Percentiles rank a stretch among this genome's conserved stretches.
These are phyloP conservation scores for Fusarium dimerum DNA, from an alignment of 2,329 filamentous ascomycete genomes.

Conservation along the genomic window DNA sequence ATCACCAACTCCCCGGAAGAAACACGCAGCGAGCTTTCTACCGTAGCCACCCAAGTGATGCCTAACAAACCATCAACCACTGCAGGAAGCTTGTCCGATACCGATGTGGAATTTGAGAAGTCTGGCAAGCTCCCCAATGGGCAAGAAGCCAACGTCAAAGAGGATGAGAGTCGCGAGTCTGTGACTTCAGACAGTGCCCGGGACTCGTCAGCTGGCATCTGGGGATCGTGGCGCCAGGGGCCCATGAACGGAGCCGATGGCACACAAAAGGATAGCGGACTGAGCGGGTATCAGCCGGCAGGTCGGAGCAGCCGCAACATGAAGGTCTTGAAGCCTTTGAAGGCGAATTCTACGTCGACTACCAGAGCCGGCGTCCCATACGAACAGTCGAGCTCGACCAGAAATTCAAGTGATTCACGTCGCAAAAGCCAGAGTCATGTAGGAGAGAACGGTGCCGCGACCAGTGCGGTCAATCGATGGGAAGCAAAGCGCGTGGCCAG, in stretches of 20 bases:
- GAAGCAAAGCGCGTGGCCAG: constrained; percentile 54
- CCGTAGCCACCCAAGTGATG: constrained; percentile 37
- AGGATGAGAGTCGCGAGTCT: constrained; percentile 19
- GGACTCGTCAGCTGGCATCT: constrained; percentile 59
- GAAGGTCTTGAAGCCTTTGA: constrained; percentile 85
- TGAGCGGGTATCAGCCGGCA: constrained; percentile 71
- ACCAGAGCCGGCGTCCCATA: constrained; percentile 51
- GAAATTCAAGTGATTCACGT: constrained; percentile 50
- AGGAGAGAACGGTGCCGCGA: constrained; percentile 29
- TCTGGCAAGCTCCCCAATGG: constrained; percentile 23
- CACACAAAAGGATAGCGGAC: constrained; percentile 51
- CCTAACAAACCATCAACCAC: constrained; percentile 35
- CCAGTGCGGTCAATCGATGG: constrained; percentile 45
- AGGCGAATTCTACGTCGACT: constrained; percentile 57
- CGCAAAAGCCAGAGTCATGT: constrained; percentile 53
- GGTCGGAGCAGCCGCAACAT: constrained; percentile 68
- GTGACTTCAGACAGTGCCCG: constrained; percentile 40
- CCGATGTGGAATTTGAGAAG: constrained; percentile 46
- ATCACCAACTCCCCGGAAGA: constrained; percentile 24
- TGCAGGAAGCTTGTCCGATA: constrained; percentile 43
- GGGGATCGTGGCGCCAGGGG: constrained; percentile 71
- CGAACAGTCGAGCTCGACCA: constrained; percentile 50
- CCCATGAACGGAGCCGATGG: constrained; percentile 53
- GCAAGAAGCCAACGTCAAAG: constrained; percentile 28
- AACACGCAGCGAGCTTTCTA: constrained; percentile 35